Evolutionary conservation across 2,329 filamentous ascomycete genomes (phyloP).

Genomic region (Cadophora sp.): DNA sequence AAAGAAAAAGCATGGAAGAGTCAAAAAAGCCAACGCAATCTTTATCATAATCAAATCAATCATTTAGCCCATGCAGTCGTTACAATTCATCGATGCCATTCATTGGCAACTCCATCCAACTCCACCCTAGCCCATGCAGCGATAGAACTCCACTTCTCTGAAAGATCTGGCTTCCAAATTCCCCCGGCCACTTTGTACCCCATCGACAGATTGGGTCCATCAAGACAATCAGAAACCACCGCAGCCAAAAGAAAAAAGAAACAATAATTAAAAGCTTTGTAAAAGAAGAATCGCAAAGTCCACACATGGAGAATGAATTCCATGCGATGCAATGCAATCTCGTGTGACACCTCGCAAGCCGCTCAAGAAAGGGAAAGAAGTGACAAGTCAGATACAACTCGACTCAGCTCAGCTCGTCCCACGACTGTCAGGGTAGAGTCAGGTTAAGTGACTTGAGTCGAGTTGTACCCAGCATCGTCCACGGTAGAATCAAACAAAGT

Average conservation of each 20-base stretch:
- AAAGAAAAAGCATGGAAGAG: too few relatives aligned
- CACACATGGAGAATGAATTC: background rate
- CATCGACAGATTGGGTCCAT: too few relatives aligned
- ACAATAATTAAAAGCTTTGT: background rate
- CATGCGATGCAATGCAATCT: background rate
- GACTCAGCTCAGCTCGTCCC: background rate
- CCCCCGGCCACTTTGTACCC: too few relatives aligned
- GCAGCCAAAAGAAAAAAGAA: background rate
- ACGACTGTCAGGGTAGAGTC: background rate
- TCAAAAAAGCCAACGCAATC: too few relatives aligned
- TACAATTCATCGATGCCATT: too few relatives aligned
- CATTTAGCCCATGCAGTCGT: too few relatives aligned
- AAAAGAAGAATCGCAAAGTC: slow-evolving; percentile 7
- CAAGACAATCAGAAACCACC: too few relatives aligned
- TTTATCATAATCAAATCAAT: too few relatives aligned
- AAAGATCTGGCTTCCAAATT: too few relatives aligned
- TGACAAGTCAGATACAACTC: background rate
- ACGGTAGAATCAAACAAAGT: background rate
- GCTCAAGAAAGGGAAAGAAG: slow-evolving; percentile 2
- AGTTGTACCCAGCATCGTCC: background rate
- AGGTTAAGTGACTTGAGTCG: background rate
- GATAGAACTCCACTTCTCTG: too few relatives aligned
- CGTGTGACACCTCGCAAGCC: background rate
- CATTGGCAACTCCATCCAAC: too few relatives aligned
- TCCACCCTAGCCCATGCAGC: too few relatives aligned